These are phyloP conservation scores for Saccharomycopsis fibuligera DNA, from an alignment of 805 yeast genomes.

Conservation along the genomic window DNA sequence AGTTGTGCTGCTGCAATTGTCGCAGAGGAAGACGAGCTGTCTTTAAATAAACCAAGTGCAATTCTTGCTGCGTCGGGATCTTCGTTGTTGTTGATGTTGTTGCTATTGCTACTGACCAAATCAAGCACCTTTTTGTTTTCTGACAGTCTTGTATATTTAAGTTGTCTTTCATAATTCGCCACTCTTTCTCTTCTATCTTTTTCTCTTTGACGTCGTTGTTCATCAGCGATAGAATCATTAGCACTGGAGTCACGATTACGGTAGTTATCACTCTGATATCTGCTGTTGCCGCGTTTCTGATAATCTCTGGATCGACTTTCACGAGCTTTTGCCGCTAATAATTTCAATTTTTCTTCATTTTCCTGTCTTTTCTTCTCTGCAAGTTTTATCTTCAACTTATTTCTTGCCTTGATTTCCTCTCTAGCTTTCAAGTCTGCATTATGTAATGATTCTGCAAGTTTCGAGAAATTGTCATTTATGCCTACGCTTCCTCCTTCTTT, in stretches of 20 bases:
- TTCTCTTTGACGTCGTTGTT: conserved; percentile 30
- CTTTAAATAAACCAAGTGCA: conserved; percentile 41
- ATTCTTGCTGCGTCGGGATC: conserved; percentile 52
- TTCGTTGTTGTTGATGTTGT: conserved; percentile 41
- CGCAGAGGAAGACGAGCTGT: background rate
- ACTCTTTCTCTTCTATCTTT: conserved; percentile 38
- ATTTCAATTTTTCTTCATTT: conserved; percentile 45
- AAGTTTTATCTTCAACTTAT: conserved; percentile 40
- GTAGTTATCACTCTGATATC: conserved; percentile 1
- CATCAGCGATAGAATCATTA: background rate
- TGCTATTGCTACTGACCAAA: conserved; percentile 13
- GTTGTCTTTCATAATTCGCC: conserved; percentile 41
- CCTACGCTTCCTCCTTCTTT: conserved; percentile 25
- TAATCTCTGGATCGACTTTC: no score
- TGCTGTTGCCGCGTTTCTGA: no score
- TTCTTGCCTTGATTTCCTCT: conserved; percentile 46
- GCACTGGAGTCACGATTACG: background rate
- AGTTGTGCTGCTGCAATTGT: background rate
- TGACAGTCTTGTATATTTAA: conserved; percentile 25
- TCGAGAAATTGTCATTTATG: conserved; percentile 52
- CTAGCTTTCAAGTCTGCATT: conserved; percentile 59
- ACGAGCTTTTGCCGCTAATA: conserved; percentile 45
- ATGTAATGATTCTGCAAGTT: conserved; percentile 65
- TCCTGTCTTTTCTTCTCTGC: conserved; percentile 44
- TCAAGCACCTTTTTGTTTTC: conserved; percentile 24